These are phyloP conservation scores for Xylariaceae sp. DNA, from an alignment of 2,329 filamentous ascomycete genomes.

Conservation along the genomic window DNA sequence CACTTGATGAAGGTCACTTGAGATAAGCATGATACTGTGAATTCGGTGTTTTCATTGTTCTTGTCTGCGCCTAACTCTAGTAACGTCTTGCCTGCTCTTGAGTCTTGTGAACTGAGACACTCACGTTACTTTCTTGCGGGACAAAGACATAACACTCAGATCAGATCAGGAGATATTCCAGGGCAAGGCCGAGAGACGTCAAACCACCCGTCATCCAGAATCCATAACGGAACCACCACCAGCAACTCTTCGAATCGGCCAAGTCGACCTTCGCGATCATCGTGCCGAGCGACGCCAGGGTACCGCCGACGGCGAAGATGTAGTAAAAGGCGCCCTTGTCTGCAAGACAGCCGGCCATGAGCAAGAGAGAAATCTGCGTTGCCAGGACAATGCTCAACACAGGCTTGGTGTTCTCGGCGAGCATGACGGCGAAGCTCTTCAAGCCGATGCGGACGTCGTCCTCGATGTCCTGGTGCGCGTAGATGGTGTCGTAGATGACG, in stretches of 20 bases:
- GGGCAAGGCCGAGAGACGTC: not conserved
- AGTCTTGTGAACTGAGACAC: no score
- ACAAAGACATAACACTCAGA: not conserved
- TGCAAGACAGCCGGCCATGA: not conserved
- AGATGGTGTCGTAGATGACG: conserved; percentile 12
- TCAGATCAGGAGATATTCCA: not conserved
- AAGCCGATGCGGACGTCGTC: conserved; percentile 40
- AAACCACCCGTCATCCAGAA: not conserved
- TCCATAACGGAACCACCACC: not conserved
- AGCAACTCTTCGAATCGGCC: not conserved
- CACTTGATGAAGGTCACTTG: no score
- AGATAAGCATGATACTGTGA: no score
- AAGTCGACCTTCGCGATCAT: conserved; percentile 1
- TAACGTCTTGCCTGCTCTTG: no score
- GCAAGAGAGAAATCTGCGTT: not conserved
- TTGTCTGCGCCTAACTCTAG: no score
- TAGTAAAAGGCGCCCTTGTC: conserved; percentile 4
- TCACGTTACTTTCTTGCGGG: no score
- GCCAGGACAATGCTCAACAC: not conserved
- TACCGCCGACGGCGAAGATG: conserved; percentile 2
- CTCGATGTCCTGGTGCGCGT: conserved; percentile 41
- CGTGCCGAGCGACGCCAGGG: not conserved
- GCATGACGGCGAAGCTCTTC: conserved; percentile 44
- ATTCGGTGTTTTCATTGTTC: no score
- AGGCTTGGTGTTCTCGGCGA: conserved; percentile 9